Evolutionary conservation across 305 asterid genomes (phyloP).

Genomic region (Solanum hybrid): DNA sequence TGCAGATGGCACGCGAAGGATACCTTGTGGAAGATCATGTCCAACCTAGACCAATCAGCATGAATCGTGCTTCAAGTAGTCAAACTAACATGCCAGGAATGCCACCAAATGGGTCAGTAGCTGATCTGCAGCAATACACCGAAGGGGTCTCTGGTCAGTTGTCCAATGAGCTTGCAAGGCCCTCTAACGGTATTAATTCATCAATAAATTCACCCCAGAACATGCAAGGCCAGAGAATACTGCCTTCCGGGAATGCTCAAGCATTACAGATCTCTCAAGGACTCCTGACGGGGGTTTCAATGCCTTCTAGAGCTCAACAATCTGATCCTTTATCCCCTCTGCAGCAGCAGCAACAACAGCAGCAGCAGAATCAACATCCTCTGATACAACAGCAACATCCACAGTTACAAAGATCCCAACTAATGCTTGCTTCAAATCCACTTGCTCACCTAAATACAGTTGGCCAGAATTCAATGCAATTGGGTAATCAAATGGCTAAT

Average conservation of each 20-base stretch:
- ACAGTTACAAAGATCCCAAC: slow-evolving; percentile 72
- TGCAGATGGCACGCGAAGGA: slow-evolving; percentile 82
- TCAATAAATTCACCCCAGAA: slow-evolving; percentile 44
- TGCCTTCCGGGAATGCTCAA: slow-evolving; percentile 57
- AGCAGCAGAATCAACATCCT: slow-evolving; percentile 23
- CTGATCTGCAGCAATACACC: slow-evolving; percentile 60
- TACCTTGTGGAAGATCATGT: slow-evolving; percentile 58
- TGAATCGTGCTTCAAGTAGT: slow-evolving; percentile 27
- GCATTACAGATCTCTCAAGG: slow-evolving; percentile 80
- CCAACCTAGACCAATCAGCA: slow-evolving; percentile 52
- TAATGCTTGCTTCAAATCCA: slow-evolving; percentile 60
- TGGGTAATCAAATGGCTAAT: slow-evolving; percentile 51
- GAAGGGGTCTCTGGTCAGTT: slow-evolving; percentile 55
- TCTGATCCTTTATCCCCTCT: slow-evolving; percentile 46
- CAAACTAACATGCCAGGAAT: slow-evolving; percentile 41
- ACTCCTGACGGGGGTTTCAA: slow-evolving; percentile 40
- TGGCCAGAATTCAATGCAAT: slow-evolving; percentile 57
- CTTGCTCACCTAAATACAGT: slow-evolving; percentile 51
- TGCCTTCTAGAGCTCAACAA: slow-evolving; percentile 69
- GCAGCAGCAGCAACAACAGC: slow-evolving; percentile 26
- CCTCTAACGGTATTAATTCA: slow-evolving; percentile 36
- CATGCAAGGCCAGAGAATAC: slow-evolving; percentile 51
- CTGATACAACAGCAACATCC: slow-evolving; percentile 51
- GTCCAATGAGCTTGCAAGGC: slow-evolving; percentile 43
- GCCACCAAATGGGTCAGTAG: slow-evolving; percentile 24